A percentile compares a stretch with the other conserved stretches of the same genome.
phyloP scores from a whole-genome alignment of 345 rosid species.

The Kandelia obovata region DNA sequence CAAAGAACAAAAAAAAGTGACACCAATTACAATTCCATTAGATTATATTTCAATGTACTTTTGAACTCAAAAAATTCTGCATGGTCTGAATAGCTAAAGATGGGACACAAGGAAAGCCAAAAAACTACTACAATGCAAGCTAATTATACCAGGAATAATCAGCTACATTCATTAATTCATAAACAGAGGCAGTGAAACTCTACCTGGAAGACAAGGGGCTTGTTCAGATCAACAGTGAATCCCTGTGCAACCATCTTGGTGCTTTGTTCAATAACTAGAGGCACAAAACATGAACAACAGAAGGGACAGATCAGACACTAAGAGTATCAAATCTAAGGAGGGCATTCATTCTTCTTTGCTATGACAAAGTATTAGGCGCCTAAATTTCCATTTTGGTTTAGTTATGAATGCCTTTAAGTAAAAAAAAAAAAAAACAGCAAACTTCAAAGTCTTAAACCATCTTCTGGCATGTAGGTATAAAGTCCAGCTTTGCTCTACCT shows the following conservation, averaged over 20 bases:
- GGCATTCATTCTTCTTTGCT: neutral
- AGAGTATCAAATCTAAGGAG: neutral
- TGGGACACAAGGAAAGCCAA: too few relatives aligned
- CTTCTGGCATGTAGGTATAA: neutral
- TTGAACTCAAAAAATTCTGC: too few relatives aligned
- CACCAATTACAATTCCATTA: too few relatives aligned
- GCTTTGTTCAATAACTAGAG: slow-evolving; percentile 20
- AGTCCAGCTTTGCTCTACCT: neutral
- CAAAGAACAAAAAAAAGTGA: too few relatives aligned
- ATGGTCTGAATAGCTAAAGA: too few relatives aligned
- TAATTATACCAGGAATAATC: neutral
- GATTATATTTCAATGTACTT: too few relatives aligned
- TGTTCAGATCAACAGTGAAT: slow-evolving; percentile 75
- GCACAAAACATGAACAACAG: neutral
- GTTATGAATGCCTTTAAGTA: neutral
- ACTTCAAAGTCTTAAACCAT: neutral
- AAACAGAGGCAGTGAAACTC: slow-evolving; percentile 8
- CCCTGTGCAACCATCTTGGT: slow-evolving; percentile 74
- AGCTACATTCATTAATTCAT: neutral
- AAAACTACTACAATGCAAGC: too few relatives aligned
- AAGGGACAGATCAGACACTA: neutral
- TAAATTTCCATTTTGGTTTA: neutral
- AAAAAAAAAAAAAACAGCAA: neutral
- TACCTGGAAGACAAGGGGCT: slow-evolving; percentile 95
- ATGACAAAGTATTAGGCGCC: neutral